Conservation (phyloP, 1,284 basidiomycete species). For the Trametes hirsuta region DNA sequence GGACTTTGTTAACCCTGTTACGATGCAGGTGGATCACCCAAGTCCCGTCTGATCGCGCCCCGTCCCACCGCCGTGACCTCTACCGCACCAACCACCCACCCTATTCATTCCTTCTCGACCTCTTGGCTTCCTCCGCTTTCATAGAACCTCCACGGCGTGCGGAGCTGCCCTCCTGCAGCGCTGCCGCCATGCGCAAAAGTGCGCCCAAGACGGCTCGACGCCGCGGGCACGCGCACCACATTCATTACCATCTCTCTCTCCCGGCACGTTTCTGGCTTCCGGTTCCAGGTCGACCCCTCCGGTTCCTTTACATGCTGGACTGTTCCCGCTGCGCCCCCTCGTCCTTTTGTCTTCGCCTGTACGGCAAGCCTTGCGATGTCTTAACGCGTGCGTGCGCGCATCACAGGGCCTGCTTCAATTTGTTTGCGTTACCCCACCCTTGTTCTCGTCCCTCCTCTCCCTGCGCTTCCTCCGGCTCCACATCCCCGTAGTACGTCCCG, state of each 20-base stretch:
- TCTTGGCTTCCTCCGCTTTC: background rate
- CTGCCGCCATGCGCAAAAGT: conserved; percentile 5
- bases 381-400: too few species aligned
- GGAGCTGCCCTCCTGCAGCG: background rate
- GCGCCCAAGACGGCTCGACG: conserved; percentile 2
- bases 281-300: background rate
- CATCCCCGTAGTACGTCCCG: too few species aligned
- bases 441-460: too few species aligned
- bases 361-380: background rate
- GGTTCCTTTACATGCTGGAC: background rate
- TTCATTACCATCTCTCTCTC: background rate
- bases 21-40: background rate
- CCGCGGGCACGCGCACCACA: background rate
- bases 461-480: too few species aligned
- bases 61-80: background rate
- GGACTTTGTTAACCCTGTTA: background rate
- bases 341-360: background rate
- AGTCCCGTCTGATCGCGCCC: background rate
- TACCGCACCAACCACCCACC: too few species aligned
- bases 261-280: background rate
- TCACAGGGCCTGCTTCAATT: too few species aligned
- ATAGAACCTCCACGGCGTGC: background rate
- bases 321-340: background rate
- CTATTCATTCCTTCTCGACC: background rate
- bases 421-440: too few species aligned